Evolutionary conservation across 2,329 filamentous ascomycete genomes (phyloP).

Genomic region (Calonectria honghensis): DNA sequence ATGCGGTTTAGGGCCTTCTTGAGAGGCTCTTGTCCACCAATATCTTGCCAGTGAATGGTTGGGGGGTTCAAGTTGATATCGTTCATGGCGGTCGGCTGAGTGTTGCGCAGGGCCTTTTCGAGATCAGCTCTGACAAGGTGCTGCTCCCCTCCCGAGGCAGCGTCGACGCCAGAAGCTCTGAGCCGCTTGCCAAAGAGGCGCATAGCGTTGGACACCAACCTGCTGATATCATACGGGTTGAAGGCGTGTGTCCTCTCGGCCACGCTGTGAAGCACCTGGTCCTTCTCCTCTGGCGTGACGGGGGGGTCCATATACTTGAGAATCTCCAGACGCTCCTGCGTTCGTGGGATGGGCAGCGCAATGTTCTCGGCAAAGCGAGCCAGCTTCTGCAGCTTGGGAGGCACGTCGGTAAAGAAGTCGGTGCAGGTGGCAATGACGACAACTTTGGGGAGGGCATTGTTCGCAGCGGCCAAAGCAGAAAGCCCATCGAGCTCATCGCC

Average conservation of each 20-base stretch:
- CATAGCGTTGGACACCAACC: conserved; percentile 69
- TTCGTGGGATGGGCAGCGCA: conserved; percentile 85
- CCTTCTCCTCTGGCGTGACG: conserved; percentile 68
- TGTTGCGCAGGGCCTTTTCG: conserved; percentile 77
- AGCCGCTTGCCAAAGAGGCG: conserved; percentile 54
- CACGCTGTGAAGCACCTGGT: conserved; percentile 74
- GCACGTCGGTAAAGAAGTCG: conserved; percentile 83
- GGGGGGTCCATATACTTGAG: conserved; percentile 75
- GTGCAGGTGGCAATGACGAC: conserved; percentile 84
- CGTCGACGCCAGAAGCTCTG: conserved; percentile 45
- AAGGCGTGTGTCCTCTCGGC: conserved; percentile 90
- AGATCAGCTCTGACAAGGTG: conserved; percentile 71
- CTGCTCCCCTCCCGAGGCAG: conserved; percentile 44
- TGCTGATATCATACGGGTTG: conserved; percentile 85
- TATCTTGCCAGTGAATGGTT: conserved; percentile 89
- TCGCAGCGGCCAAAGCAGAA: conserved; percentile 60
- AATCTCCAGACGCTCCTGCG: conserved; percentile 82
- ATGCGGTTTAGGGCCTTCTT: conserved; percentile 77
- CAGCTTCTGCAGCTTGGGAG: conserved; percentile 78
- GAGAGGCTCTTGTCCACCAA: conserved; percentile 87
- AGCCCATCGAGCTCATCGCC: conserved; percentile 75
- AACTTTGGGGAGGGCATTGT: conserved; percentile 71
- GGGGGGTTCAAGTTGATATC: conserved; percentile 93
- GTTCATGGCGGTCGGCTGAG: conserved; percentile 90
- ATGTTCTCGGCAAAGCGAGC: conserved; percentile 81